phyloP scores from a whole-genome alignment of 2,329 filamentous ascomycete genomes.

The Aureobasidium leucospermi region DNA sequence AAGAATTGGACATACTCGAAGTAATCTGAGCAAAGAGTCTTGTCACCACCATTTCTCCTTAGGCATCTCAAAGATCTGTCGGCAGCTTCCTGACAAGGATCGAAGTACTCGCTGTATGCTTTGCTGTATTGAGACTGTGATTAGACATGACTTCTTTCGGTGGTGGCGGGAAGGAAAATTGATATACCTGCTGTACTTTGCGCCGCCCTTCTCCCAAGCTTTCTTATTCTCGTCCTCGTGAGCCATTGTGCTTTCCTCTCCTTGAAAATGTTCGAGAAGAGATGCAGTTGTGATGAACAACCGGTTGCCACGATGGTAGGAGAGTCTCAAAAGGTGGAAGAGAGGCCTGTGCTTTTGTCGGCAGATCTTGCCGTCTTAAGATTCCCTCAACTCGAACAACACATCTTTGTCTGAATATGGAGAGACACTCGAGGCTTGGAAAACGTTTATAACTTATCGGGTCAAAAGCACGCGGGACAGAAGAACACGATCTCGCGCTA shows the following conservation, averaged over 20 bases:
- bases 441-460: too few relatives aligned
- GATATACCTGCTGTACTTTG: constrained; percentile 31
- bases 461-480: too few relatives aligned
- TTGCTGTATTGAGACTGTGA: constrained; percentile 54
- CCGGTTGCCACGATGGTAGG: constrained; percentile 1
- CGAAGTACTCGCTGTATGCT: constrained; percentile 79
- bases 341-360: constrained; percentile 3
- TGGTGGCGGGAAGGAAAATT: background rate
- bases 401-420: too few relatives aligned
- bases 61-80: constrained; percentile 78
- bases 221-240: constrained; percentile 18
- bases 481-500: too few relatives aligned
- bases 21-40: constrained; percentile 86
- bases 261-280: background rate
- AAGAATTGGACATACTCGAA: constrained; percentile 64
- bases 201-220: constrained; percentile 29
- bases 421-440: too few relatives aligned
- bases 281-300: background rate
- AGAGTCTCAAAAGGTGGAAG: background rate
- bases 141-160: background rate
- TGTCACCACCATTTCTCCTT: constrained; percentile 79
- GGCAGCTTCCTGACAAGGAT: constrained; percentile 92
- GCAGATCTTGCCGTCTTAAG: constrained; percentile 1
- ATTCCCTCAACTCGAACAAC: too few relatives aligned
- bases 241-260: background rate